phyloP scores from a whole-genome alignment of 208 protist species.

The Acanthamoeba healyi region DNA sequence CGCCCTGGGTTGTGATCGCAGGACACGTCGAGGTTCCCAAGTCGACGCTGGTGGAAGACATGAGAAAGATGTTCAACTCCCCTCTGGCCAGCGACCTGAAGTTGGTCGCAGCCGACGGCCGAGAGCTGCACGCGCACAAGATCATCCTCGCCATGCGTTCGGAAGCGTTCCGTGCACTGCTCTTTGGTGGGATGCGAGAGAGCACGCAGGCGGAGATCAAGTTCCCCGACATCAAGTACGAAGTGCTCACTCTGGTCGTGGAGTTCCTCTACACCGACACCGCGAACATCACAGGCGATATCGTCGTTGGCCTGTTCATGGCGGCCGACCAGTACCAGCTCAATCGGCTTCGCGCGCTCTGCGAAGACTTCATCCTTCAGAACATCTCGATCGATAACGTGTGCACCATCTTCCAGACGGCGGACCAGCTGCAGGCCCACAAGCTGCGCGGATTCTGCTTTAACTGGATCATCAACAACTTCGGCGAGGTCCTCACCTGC shows the following conservation, averaged over 20 bases:
- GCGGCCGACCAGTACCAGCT: slow-evolving; percentile 64
- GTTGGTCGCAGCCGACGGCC: slow-evolving; percentile 35
- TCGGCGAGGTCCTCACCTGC: slow-evolving; percentile 55
- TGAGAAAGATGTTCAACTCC: slow-evolving; percentile 67
- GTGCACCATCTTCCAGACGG: slow-evolving; percentile 72
- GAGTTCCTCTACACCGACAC: slow-evolving; percentile 65
- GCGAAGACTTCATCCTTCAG: slow-evolving; percentile 62
- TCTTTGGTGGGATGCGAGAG: slow-evolving; percentile 55
- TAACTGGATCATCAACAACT: slow-evolving; percentile 73
- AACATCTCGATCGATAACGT: slow-evolving; percentile 65
- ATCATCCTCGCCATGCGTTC: slow-evolving; percentile 68
- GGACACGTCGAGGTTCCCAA: slow-evolving; percentile 15
- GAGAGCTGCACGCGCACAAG: slow-evolving; percentile 51
- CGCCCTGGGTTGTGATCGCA: too few species aligned
- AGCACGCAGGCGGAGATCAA: slow-evolving; percentile 27
- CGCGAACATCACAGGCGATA: slow-evolving; percentile 54
- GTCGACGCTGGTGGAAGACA: slow-evolving; percentile 47
- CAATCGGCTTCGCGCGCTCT: slow-evolving; percentile 19
- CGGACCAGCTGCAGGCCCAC: slow-evolving; percentile 49
- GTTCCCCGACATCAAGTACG: slow-evolving; percentile 66
- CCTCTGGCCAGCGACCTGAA: slow-evolving; percentile 40
- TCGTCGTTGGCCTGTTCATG: slow-evolving; percentile 71
- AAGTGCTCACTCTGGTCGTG: slow-evolving; percentile 28
- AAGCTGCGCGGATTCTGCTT: slow-evolving; percentile 57
- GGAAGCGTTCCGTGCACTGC: slow-evolving; percentile 31